These are phyloP conservation scores for Petunia secreta DNA, from an alignment of 257 asterid genomes.

Conservation along the genomic window DNA sequence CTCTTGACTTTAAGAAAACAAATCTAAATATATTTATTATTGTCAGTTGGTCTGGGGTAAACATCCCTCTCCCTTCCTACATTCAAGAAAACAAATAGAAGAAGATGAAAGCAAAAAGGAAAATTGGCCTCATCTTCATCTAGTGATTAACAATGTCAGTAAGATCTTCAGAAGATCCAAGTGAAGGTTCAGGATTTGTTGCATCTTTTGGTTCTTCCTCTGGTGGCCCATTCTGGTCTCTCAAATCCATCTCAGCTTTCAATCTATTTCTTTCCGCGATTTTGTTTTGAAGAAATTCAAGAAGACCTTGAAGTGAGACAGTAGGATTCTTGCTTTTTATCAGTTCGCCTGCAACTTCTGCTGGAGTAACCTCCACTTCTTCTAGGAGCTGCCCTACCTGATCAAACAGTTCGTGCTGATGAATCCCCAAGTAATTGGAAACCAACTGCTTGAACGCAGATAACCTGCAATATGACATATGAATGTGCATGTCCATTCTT, in stretches of 20 bases:
- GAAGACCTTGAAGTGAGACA: neutral
- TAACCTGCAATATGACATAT: constrained; percentile 50
- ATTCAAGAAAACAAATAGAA: neutral
- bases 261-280: neutral
- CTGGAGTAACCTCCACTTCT: constrained; percentile 26
- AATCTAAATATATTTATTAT: neutral
- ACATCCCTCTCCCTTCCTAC: neutral
- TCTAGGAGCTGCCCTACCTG: constrained; percentile 20
- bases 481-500: constrained; percentile 61
- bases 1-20: neutral
- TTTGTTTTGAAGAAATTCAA: constrained; percentile 14
- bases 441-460: constrained; percentile 28
- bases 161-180: neutral
- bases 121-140: neutral
- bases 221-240: neutral
- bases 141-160: neutral
- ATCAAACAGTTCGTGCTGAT: neutral
- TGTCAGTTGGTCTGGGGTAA: neutral
- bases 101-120: neutral
- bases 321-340: constrained; percentile 21
- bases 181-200: neutral
- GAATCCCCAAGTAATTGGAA: constrained; percentile 21
- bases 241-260: neutral
- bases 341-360: constrained; percentile 33
- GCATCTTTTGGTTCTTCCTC: neutral